phyloP scores from a whole-genome alignment of 2,329 filamentous ascomycete genomes.

The Teratosphaeria zuluensis region DNA sequence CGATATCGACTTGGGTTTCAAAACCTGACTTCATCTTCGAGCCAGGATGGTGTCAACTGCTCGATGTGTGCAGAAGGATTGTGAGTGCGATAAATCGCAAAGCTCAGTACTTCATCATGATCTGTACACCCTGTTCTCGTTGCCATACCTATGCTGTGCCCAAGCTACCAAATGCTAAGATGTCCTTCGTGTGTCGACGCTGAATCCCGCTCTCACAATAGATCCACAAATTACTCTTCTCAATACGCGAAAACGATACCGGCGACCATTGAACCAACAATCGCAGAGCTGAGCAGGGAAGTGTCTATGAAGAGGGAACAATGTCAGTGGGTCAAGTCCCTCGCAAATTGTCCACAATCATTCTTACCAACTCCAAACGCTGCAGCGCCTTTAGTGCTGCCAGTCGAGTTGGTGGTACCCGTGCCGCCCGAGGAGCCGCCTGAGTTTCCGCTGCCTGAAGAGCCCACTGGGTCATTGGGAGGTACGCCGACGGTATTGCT shows the following conservation, averaged over 20 bases:
- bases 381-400: not conserved
- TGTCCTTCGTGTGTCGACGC: not conserved
- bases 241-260: not conserved
- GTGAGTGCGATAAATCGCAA: not conserved
- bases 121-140: not conserved
- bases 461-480: not conserved
- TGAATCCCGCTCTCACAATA: not conserved
- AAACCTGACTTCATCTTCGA: too few species aligned
- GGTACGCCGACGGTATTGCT: slow-evolving; percentile 1
- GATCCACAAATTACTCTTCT: not conserved
- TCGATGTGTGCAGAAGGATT: not conserved
- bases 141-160: not conserved
- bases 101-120: not conserved
- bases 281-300: not conserved
- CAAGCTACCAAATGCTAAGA: not conserved
- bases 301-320: not conserved
- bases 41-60: too few species aligned
- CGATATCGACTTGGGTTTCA: too few species aligned
- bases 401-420: not conserved
- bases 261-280: not conserved
- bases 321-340: not conserved
- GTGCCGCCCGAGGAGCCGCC: slow-evolving; percentile 1
- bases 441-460: slow-evolving; percentile 1
- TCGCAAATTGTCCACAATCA: not conserved
- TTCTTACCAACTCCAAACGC: not conserved